Percentiles rank a stretch among this genome's conserved stretches.
Conservation (phyloP, 2,329 filamentous ascomycete genomes). For the Alternaria tenuissima region DNA sequence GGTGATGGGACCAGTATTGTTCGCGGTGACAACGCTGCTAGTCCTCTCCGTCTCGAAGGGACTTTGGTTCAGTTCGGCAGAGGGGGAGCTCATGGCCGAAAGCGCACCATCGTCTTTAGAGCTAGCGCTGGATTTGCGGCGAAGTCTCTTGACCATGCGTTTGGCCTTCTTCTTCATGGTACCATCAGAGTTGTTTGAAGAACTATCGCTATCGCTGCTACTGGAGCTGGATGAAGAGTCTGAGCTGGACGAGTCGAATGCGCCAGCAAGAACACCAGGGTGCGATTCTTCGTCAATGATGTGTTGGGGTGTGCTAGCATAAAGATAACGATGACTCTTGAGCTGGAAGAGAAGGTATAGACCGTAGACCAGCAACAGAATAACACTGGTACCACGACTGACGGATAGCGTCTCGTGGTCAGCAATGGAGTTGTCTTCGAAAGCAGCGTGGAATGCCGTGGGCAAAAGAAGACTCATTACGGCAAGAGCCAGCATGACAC, state of each 20-base stretch:
- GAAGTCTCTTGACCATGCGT: conserved; percentile 75
- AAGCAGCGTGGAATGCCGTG: conserved; percentile 93
- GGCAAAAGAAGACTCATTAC: conserved; percentile 89
- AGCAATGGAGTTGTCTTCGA: conserved; percentile 68
- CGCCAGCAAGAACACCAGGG: conserved; percentile 82
- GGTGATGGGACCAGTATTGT: conserved; percentile 20
- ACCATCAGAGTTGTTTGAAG: conserved; percentile 69
- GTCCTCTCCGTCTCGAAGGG: conserved; percentile 48
- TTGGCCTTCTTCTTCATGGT: conserved; percentile 79
- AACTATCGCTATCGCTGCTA: conserved; percentile 70
- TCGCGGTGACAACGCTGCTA: conserved; percentile 31
- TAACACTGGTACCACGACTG: conserved; percentile 87
- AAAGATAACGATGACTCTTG: conserved; percentile 91
- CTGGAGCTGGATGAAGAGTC: conserved; percentile 57
- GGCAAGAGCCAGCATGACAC: conserved; percentile 86
- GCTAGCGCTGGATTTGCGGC: conserved; percentile 78
- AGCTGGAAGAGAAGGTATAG: conserved; percentile 90
- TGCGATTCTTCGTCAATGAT: conserved; percentile 91
- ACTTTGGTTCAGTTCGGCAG: conserved; percentile 49
- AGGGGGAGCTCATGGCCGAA: conserved; percentile 58
- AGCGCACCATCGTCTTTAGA: conserved; percentile 67
- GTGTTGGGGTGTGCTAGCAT: conserved; percentile 88
- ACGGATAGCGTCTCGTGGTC: conserved; percentile 80
- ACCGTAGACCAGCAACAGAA: conserved; percentile 81
- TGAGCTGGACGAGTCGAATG: conserved; percentile 75